Base-by-base conservation (phyloP, 1,284 basidiomycete species). In the Pseudozyma sp. region DNA sequence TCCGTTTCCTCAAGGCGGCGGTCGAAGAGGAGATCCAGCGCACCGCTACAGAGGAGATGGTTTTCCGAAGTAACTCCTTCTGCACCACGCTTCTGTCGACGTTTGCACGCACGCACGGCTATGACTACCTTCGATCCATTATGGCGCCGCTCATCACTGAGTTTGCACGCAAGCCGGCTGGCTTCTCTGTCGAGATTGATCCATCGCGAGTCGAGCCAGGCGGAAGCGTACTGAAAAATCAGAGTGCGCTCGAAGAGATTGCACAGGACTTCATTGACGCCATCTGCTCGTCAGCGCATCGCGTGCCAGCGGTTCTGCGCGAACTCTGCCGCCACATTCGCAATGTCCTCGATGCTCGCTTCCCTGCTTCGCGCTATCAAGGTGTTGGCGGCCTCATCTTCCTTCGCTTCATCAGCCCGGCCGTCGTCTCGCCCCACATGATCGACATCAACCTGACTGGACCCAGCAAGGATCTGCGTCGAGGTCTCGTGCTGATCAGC, bases 11-110 rank as follows among this genome's bases (percentile, higher is more conserved):
- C 34, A 81, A 81, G 40, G 67, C 73, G 5, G 73, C 78, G 0
- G 52, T 83, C 25, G 69, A 66, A n/a, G 81, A 81, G 44, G 81
- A 83, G 56, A 80, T 83, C 31, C 68, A 76, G 52, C 54, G 67
- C 11, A 81, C 81, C 4, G 58, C 69, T 1, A 77, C 78, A 5
- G 80, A 78, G 43, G 81, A 83, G 65, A 80, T 83, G 76, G 78
- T 83, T 8, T 81, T 83, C 73, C 68, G 81, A n/a, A 73, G 72
- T 65, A 83, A 83, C 52, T 76, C 81, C n/a, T 80, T 80, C 68
- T 63, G 79, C 52, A 81, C 76, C 8, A 76, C 79, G 31, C 61
- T 83, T 14, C 55, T 83, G 5, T 81, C 79, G n/a, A 69, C 70
- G 14, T 83, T 80, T 48, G 78, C 76, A 14, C 55, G 72, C 5